Conservation (phyloP, 129 eudicot species). For the Artemisia annua region DNA sequence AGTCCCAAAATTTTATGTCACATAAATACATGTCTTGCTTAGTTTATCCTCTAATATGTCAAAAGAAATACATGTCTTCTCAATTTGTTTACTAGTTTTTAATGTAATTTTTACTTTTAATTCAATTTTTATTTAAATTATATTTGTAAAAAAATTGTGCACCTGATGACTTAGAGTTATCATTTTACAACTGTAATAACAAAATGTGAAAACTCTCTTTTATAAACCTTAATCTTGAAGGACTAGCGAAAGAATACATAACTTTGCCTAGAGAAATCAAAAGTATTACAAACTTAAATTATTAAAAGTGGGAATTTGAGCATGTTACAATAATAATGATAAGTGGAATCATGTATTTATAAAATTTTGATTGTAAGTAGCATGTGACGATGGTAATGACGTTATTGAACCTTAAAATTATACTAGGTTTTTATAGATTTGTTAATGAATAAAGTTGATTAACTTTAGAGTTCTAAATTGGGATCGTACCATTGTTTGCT, state of each 20-base stretch:
- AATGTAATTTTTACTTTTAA: too few species aligned
- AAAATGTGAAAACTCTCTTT: background rate
- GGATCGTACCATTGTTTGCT: conserved; percentile 29
- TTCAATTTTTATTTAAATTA: too few species aligned
- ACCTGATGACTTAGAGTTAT: background rate
- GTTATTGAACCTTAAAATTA: conserved; percentile 25
- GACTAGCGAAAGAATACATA: background rate
- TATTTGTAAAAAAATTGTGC: too few species aligned
- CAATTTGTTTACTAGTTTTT: too few species aligned
- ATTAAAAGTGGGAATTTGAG: conserved; percentile 21
- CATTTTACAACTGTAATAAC: background rate
- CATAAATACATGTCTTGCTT: too few species aligned
- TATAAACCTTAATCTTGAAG: conserved; percentile 2
- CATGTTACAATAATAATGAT: conserved; percentile 33
- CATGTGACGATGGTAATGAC: conserved; percentile 34
- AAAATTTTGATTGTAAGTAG: conserved; percentile 18
- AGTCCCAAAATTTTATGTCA: too few species aligned
- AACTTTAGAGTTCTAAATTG: conserved; percentile 20
- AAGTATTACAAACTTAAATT: conserved; percentile 3
- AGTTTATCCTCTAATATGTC: too few species aligned
- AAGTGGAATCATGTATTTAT: conserved; percentile 28
- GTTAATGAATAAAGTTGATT: conserved; percentile 25
- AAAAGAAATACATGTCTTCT: too few species aligned
- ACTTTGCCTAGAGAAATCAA: background rate
- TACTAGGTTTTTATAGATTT: conserved; percentile 11